phyloP scores from a whole-genome alignment of 495 filamentous ascomycete genomes.

The Aspergillus ellipticus region DNA sequence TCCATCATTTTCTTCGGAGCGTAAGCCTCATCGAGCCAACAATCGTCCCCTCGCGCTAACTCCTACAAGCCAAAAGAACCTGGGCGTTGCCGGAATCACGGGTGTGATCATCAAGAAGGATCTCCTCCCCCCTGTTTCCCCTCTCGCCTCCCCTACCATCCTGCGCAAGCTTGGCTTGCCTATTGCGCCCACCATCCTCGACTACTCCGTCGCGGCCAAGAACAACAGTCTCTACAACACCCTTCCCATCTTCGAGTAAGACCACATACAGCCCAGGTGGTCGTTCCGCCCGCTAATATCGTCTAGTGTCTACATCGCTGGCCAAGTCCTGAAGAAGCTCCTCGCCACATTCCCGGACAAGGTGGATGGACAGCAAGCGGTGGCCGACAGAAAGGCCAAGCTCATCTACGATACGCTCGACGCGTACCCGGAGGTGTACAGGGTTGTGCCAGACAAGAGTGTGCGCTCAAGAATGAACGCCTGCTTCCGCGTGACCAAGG shows the following conservation, averaged over 20 bases:
- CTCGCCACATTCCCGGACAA: slow-evolving; percentile 21
- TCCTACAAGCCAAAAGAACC: slow-evolving; percentile 66
- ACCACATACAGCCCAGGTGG: neutral
- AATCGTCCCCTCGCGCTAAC: slow-evolving; percentile 13
- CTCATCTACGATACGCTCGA: slow-evolving; percentile 74
- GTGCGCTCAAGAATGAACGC: slow-evolving; percentile 87
- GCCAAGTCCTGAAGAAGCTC: slow-evolving; percentile 75
- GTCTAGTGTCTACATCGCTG: slow-evolving; percentile 73
- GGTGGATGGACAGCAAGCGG: slow-evolving; percentile 38
- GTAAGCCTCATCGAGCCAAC: slow-evolving; percentile 18
- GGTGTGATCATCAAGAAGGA: slow-evolving; percentile 75
- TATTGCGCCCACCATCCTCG: slow-evolving; percentile 64
- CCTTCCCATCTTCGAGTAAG: slow-evolving; percentile 80
- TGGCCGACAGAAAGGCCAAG: slow-evolving; percentile 66
- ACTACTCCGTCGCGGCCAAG: slow-evolving; percentile 77
- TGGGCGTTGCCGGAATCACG: slow-evolving; percentile 81
- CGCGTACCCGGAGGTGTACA: slow-evolving; percentile 62
- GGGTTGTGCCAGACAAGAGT: slow-evolving; percentile 66
- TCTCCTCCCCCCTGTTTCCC: slow-evolving; percentile 61
- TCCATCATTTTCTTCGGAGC: slow-evolving; percentile 43
- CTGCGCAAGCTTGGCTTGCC: slow-evolving; percentile 74
- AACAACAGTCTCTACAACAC: slow-evolving; percentile 95
- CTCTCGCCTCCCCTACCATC: slow-evolving; percentile 56
- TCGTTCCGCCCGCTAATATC: neutral
- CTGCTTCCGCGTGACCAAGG: slow-evolving; percentile 70